Evolutionary conservation across 208 protist genomes (phyloP).

Genomic region (Herpetomonas tarakana): DNA sequence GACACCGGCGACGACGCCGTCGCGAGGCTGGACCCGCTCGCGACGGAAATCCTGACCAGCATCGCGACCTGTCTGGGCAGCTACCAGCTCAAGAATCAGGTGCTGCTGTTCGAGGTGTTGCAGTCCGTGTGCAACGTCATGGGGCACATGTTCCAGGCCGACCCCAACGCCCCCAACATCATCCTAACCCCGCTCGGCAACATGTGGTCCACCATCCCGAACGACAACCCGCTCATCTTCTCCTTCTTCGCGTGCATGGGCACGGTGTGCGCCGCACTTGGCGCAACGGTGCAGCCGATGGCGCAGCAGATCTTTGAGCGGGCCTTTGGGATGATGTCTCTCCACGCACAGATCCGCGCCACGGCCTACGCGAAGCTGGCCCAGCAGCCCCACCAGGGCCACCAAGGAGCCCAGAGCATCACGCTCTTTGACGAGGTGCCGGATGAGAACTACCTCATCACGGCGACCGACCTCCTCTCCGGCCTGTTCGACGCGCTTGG

Average conservation of each 20-base stretch:
- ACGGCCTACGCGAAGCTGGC: conserved; percentile 18
- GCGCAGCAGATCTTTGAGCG: conserved; percentile 70
- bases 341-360: conserved; percentile 53
- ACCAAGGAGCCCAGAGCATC: neutral
- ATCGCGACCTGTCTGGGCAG: conserved; percentile 57
- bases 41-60: conserved; percentile 33
- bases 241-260: conserved; percentile 82
- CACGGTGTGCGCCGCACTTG: conserved; percentile 56
- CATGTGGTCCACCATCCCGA: conserved; percentile 55
- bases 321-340: conserved; percentile 43
- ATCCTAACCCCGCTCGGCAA: conserved; percentile 59
- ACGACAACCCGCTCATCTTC: conserved; percentile 76
- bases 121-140: conserved; percentile 54
- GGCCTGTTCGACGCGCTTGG: conserved; percentile 82
- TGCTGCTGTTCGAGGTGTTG: conserved; percentile 75
- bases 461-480: conserved; percentile 63
- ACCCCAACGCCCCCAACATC: conserved; percentile 26
- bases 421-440: conserved; percentile 26
- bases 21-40: conserved; percentile 14
- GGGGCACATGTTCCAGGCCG: conserved; percentile 37
- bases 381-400: conserved; percentile 17
- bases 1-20: conserved; percentile 43
- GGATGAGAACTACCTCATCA: conserved; percentile 77
- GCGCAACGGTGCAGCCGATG: conserved; percentile 67
- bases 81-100: conserved; percentile 89